Evolutionary conservation across 345 rosid species (phyloP), one percentile per base, ranked within the genome.

Genomic region (Hirschfeldia incana): DNA sequence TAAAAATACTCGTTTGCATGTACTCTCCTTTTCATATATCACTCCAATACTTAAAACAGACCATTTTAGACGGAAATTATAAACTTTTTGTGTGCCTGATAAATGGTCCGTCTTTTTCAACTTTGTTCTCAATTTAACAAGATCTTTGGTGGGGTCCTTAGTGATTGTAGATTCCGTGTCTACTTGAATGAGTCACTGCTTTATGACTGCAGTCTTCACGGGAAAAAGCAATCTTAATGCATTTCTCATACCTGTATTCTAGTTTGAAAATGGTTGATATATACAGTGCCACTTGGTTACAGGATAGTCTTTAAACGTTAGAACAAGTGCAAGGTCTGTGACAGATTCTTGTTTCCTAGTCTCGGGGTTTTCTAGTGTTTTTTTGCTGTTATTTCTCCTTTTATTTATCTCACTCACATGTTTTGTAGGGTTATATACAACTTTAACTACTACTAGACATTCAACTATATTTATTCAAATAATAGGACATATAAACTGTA

Each of bases 181-280:
- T 60, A 73, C 74, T 67, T 73, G 74, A 73, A 79, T 78, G 77
- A 57, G 77, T 79, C 82, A 73, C 74, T 39, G 70, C 53, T 53
- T 66, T 66, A 66, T 37, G 33, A 39, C 70, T 79, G 78, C 75
- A 79, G 74, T 78, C 69, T 78, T 73, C 82, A 78, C 82, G 82
- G 73, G 82, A 46, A 39, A 63, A 73, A 42, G 32, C 77, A 78
- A 32, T 72, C 55, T 44, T 53, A 59, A 58, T 72, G 68, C 68
- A 16, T 64, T 36, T 37, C 49, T 65, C 67, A 65, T 59, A 26
- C 46, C 39, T 66, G 15, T 59, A 27, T 27, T 76, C 16, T 77
- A 55, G 66, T 71, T 53, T 78, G 49, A 70, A 64, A 11, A 6
- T 76, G 71, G 63, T 77, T 63, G 59, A 16, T 53, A 49, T 13